Percentiles rank a stretch among this genome's conserved stretches.
phyloP scores from a whole-genome alignment of 2,329 filamentous ascomycete genomes.

The Trematosphaeria pertusa region DNA sequence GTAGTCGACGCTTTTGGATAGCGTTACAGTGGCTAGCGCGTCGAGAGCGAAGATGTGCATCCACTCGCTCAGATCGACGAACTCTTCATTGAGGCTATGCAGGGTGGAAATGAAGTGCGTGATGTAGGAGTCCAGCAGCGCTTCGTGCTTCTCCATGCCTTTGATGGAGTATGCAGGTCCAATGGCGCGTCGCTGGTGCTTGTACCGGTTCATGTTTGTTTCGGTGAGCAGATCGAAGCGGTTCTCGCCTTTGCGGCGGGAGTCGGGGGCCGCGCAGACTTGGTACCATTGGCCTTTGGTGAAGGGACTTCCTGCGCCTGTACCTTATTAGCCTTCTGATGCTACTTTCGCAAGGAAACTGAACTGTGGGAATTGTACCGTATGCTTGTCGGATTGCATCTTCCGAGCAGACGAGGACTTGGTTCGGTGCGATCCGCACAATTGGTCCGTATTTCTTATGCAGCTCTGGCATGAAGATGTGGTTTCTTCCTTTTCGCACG shows the following conservation, averaged over 20 bases:
- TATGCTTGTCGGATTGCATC: conserved; percentile 15
- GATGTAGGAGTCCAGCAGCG: conserved; percentile 4
- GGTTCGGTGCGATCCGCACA: conserved; percentile 20
- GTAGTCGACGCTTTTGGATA: conserved; percentile 6
- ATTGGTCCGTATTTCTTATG: conserved; percentile 25
- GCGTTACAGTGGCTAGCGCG: conserved; percentile 1
- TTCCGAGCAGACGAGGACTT: conserved; percentile 11
- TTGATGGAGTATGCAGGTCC: conserved; percentile 11
- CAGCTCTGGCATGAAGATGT: conserved; percentile 13
- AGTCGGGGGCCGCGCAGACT: conserved; percentile 15
- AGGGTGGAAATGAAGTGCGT: neutral
- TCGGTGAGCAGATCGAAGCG: conserved; percentile 22
- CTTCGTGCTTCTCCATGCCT: conserved; percentile 13
- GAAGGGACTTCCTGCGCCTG: conserved; percentile 27
- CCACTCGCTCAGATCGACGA: conserved; percentile 9
- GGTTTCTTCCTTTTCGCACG: neutral
- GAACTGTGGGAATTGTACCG: no score
- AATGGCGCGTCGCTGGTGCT: conserved; percentile 15
- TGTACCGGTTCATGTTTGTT: conserved; percentile 19
- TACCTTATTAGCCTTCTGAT: no score
- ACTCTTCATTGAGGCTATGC: conserved; percentile 1
- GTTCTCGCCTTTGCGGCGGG: neutral
- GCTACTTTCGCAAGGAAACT: no score
- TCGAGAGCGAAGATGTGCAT: conserved; percentile 11
- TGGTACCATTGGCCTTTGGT: conserved; percentile 28